phyloP scores from a whole-genome alignment of 495 filamentous ascomycete species.

The Penicillium verhagenii region DNA sequence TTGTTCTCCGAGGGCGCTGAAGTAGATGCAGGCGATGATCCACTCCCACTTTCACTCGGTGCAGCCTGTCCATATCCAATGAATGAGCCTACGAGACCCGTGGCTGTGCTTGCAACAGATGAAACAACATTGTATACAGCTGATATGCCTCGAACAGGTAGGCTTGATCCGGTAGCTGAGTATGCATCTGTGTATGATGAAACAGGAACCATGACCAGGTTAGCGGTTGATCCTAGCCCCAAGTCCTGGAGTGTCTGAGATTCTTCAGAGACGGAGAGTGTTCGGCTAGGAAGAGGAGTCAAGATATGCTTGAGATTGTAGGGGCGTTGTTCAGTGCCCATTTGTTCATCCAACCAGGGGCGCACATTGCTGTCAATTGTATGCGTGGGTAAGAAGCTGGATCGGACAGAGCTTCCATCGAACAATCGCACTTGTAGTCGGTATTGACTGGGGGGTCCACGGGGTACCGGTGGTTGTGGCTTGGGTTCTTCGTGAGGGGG shows the following conservation, averaged over 20 bases:
- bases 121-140: constrained; percentile 45
- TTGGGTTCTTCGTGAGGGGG: constrained; percentile 11
- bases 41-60: constrained; percentile 7
- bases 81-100: constrained; percentile 54
- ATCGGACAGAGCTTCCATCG: constrained; percentile 76
- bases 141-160: constrained; percentile 45
- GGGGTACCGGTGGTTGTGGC: constrained; percentile 11
- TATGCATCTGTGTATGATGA: constrained; percentile 63
- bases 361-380: constrained; percentile 70
- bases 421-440: constrained; percentile 81
- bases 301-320: constrained; percentile 86
- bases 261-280: constrained; percentile 73
- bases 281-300: constrained; percentile 71
- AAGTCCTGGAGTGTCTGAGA: constrained; percentile 61
- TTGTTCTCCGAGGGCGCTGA: background rate
- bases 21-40: constrained; percentile 6
- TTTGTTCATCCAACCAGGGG: constrained; percentile 66
- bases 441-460: constrained; percentile 37
- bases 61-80: constrained; percentile 47
- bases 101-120: constrained; percentile 42
- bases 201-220: constrained; percentile 76
- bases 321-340: constrained; percentile 50
- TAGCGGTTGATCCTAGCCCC: constrained; percentile 72
- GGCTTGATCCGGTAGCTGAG: constrained; percentile 31
- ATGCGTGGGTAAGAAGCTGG: constrained; percentile 61